Percentiles rank a stretch among this genome's conserved stretches.
phyloP scores from a whole-genome alignment of 2,329 filamentous ascomycete species.

The Aspergillus sp. region DNA sequence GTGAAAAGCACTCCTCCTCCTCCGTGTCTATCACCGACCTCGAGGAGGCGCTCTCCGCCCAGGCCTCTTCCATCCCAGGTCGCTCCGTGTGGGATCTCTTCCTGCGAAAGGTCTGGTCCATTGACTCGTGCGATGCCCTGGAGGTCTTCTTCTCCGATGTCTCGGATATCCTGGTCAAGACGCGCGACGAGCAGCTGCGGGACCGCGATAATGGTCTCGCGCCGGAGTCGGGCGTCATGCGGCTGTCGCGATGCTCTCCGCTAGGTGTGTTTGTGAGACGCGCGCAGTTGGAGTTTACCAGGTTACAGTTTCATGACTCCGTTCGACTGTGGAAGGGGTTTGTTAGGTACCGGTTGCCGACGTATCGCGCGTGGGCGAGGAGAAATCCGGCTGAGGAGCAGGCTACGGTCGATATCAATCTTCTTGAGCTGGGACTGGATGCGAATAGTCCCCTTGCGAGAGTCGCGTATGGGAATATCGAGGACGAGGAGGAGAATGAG shows the following conservation, averaged over 20 bases:
- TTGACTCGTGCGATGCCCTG: conserved; percentile 79
- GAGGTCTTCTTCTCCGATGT: conserved; percentile 70
- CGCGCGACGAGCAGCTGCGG: conserved; percentile 59
- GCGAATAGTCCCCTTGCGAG: conserved; percentile 47
- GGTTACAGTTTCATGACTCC: conserved; percentile 76
- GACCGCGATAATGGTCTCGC: conserved; percentile 55
- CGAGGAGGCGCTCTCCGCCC: conserved; percentile 46
- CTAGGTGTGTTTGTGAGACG: conserved; percentile 78
- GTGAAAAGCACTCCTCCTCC: conserved; percentile 25
- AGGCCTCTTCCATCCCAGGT: conserved; percentile 62
- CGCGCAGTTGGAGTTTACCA: conserved; percentile 74
- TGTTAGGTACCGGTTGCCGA: conserved; percentile 75
- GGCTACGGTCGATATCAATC: conserved; percentile 61
- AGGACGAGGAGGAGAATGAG: conserved; percentile 42
- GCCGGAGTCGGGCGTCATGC: conserved; percentile 54
- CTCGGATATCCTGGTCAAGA: conserved; percentile 58
- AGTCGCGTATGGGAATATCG: conserved; percentile 52
- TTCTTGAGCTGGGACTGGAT: conserved; percentile 60
- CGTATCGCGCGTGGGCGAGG: conserved; percentile 60
- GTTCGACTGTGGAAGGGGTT: conserved; percentile 80
- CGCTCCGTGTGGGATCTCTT: conserved; percentile 86
- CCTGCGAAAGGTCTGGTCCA: conserved; percentile 75
- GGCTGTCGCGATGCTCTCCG: conserved; percentile 71
- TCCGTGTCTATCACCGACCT: conserved; percentile 46
- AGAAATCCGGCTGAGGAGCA: conserved; percentile 48